Conservation (phyloP, 169 alveolate genomes). For the Cryptosporidium sp. region DNA sequence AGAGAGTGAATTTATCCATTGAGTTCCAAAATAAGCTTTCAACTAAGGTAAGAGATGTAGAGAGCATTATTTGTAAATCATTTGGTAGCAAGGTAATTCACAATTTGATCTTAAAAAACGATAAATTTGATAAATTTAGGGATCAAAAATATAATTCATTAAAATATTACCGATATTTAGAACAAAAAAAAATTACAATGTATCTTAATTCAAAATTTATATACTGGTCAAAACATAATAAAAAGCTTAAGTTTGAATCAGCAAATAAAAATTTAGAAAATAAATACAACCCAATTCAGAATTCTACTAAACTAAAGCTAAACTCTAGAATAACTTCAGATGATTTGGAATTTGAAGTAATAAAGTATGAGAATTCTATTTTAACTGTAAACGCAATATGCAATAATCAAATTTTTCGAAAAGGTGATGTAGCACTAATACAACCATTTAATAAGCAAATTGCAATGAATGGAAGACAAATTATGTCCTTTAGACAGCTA, state of each 20-base stretch:
- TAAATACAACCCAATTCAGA: background rate
- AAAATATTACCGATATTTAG: background rate
- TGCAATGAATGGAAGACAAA: background rate
- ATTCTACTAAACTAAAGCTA: background rate
- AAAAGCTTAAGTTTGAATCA: background rate
- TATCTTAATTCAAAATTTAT: background rate
- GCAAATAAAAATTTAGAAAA: background rate
- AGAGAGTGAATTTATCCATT: conserved; percentile 12
- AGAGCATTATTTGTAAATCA: background rate
- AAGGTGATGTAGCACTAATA: conserved; percentile 17
- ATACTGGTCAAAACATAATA: background rate
- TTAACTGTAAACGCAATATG: background rate
- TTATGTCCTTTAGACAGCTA: conserved; percentile 49
- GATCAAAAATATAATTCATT: too few species aligned
- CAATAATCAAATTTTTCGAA: background rate
- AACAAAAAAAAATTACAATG: background rate
- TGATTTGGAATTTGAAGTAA: background rate
- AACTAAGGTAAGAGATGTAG: background rate
- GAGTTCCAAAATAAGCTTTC: background rate
- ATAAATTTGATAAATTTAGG: background rate
- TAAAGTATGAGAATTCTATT: conserved; percentile 23
- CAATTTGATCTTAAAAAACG: background rate
- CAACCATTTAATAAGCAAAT: conserved; percentile 9
- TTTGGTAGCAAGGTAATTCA: background rate
- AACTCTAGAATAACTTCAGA: background rate